Conservation (phyloP, 257 asterid genomes). For the Ilex aquifolium region DNA sequence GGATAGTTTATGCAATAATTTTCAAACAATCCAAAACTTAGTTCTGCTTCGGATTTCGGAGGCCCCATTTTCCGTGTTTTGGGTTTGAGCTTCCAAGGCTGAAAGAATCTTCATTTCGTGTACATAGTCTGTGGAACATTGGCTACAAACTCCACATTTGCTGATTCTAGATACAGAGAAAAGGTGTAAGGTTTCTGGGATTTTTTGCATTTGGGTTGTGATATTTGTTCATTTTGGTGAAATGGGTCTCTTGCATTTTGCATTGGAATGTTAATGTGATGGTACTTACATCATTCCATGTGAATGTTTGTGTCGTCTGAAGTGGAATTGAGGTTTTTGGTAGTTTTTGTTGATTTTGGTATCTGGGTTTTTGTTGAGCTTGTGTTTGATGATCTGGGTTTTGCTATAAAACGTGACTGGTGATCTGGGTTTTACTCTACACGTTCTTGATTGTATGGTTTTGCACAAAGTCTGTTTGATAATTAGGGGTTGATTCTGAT, state of each 20-base stretch:
- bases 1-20: no score
- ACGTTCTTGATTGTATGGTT: no score
- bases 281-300: background rate
- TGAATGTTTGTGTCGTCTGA: background rate
- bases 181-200: conserved; percentile 12
- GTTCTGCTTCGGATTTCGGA: conserved; percentile 5
- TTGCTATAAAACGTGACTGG: background rate
- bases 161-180: conserved; percentile 1
- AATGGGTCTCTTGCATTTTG: conserved; percentile 6
- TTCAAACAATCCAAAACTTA: no score
- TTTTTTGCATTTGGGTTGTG: conserved; percentile 7
- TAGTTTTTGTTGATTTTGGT: conserved; percentile 15
- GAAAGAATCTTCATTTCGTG: no score
- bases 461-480: background rate
- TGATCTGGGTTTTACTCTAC: no score
- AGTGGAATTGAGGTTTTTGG: conserved; percentile 9
- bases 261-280: background rate
- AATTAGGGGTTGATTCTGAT: conserved; percentile 11
- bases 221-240: conserved; percentile 1
- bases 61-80: conserved; percentile 49
- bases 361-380: conserved; percentile 17
- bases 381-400: conserved; percentile 16
- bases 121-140: no score
- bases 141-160: no score
- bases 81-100: conserved; percentile 8